phyloP scores from a whole-genome alignment of 495 filamentous ascomycete genomes.

The Halenospora varia region DNA sequence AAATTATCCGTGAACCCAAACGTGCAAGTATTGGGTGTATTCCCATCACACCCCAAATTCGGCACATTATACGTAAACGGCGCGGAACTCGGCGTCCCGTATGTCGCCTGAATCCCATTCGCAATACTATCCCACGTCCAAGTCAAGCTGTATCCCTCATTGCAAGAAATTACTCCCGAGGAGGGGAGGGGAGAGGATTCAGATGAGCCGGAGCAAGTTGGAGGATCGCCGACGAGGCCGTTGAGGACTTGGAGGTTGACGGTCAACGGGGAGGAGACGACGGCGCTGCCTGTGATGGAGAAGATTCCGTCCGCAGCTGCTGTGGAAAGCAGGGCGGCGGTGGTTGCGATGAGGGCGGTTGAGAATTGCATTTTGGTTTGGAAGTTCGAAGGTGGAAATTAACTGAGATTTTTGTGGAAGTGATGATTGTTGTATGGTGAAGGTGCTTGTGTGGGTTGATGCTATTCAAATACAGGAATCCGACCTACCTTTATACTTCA shows the following conservation, averaged over 20 bases:
- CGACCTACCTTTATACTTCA: too few species aligned
- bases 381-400: not conserved
- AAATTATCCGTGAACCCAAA: conserved; percentile 9
- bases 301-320: conserved; percentile 2
- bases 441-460: too few species aligned
- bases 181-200: not conserved
- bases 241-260: conserved; percentile 3
- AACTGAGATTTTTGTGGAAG: not conserved
- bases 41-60: conserved; percentile 1
- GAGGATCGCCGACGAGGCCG: conserved; percentile 1
- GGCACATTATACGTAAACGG: conserved; percentile 12
- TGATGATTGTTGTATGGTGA: not conserved
- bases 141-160: conserved; percentile 1
- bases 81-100: not conserved
- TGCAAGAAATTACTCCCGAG: conserved; percentile 2
- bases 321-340: not conserved
- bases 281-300: conserved; percentile 7
- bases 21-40: not conserved
- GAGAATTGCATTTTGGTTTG: conserved; percentile 4
- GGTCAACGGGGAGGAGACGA: not conserved
- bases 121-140: not conserved
- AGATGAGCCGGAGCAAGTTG: conserved; percentile 1
- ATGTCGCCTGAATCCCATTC: not conserved
- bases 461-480: too few species aligned
- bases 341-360: not conserved